phyloP scores from a whole-genome alignment of 805 yeast species.

The Suhomyces kilbournensis region DNA sequence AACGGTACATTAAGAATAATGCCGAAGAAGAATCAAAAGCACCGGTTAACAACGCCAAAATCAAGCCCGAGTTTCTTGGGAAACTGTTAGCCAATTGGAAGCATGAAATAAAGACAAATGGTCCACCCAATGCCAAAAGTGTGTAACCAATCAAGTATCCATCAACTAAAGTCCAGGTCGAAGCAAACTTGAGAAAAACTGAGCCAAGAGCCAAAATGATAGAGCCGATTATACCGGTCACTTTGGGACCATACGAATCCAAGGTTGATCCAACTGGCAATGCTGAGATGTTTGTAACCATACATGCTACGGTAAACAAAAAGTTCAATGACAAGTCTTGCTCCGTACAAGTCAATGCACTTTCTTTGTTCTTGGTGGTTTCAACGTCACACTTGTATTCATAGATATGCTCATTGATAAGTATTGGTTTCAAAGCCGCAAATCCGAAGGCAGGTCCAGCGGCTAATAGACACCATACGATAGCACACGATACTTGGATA shows the following conservation, averaged over 20 bases:
- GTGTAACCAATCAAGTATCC: constrained; percentile 74
- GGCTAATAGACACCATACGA: constrained; percentile 52
- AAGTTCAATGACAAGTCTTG: constrained; percentile 82
- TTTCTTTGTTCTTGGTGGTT: constrained; percentile 5
- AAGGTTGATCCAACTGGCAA: constrained; percentile 77
- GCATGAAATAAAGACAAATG: constrained; percentile 85
- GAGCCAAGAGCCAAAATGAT: constrained; percentile 57
- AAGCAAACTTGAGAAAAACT: constrained; percentile 40
- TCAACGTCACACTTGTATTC: constrained; percentile 35
- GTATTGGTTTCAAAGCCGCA: constrained; percentile 56
- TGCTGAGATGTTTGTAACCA: constrained; percentile 79
- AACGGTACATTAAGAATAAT: constrained; percentile 69
- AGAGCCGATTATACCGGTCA: constrained; percentile 75
- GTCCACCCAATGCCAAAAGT: constrained; percentile 84
- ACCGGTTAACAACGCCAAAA: constrained; percentile 53
- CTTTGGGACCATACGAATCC: constrained; percentile 77
- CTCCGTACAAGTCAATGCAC: constrained; percentile 49
- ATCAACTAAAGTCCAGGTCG: constrained; percentile 41
- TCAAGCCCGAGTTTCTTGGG: constrained; percentile 29
- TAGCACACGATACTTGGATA: constrained; percentile 48
- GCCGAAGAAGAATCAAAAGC: constrained; percentile 94
- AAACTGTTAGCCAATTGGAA: constrained; percentile 77
- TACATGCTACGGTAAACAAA: constrained; percentile 84
- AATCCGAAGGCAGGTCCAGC: constrained; percentile 61
- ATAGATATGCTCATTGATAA: constrained; percentile 48